A percentile compares a stretch with the other conserved stretches of the same genome.
These are phyloP conservation scores for Zychaea mexicana DNA, from an alignment of 371 early-diverging fungal genomes.

Conservation along the genomic window DNA sequence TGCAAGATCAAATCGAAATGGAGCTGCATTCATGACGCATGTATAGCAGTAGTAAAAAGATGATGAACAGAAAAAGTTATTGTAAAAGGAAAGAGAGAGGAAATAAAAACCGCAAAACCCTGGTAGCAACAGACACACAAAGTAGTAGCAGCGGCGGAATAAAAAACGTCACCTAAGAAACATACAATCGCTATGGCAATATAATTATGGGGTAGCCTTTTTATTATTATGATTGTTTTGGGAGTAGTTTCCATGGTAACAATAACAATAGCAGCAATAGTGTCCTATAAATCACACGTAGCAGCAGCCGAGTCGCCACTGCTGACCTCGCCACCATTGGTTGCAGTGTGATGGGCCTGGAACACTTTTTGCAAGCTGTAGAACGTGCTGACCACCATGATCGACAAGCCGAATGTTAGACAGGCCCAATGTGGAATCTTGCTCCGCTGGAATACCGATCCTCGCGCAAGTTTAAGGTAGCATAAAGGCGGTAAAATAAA, in stretches of 20 bases:
- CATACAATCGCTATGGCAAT: no score
- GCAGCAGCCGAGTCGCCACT: neutral
- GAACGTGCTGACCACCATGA: constrained; percentile 70
- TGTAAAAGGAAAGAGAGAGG: neutral
- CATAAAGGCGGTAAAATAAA: constrained; percentile 77
- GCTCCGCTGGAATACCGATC: constrained; percentile 44
- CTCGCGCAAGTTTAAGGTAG: constrained; percentile 64
- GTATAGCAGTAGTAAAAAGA: neutral
- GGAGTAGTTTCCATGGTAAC: no score
- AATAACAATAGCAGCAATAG: no score
- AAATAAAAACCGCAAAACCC: neutral
- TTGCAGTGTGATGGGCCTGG: neutral
- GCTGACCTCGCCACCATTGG: neutral
- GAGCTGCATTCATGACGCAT: constrained; percentile 4
- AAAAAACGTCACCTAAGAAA: neutral
- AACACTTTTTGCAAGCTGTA: constrained; percentile 42
- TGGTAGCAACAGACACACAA: no score
- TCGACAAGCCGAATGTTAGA: constrained; percentile 61
- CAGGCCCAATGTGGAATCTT: constrained; percentile 69
- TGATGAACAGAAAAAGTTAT: neutral
- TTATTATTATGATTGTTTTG: no score
- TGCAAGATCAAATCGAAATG: constrained; percentile 52
- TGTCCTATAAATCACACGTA: constrained; percentile 6
- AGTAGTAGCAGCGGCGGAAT: no score
- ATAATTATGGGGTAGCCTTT: no score